These are phyloP conservation scores for Nymphaea thermarum DNA, from an alignment of 164 flowering plant genomes.

Conservation along the genomic window DNA sequence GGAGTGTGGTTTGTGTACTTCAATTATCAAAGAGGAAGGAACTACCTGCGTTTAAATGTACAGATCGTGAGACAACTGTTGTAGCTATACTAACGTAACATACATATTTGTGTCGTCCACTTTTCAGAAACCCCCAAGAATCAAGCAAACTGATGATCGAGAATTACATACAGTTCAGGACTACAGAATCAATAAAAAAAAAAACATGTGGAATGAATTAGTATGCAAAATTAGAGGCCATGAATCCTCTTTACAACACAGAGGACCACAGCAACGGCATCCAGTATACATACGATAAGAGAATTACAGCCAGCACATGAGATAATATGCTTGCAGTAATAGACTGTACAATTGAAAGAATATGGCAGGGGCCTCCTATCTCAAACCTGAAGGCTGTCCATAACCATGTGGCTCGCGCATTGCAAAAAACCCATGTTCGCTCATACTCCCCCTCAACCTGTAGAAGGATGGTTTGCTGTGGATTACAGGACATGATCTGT, in stretches of 20 bases:
- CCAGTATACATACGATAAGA: constrained; percentile 10
- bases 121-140: constrained; percentile 2
- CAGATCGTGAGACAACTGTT: too few relatives aligned
- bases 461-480: constrained; percentile 42
- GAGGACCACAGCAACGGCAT: constrained; percentile 7
- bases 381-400: constrained; percentile 30
- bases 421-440: constrained; percentile 56
- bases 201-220: neutral
- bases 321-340: constrained; percentile 5
- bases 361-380: constrained; percentile 7
- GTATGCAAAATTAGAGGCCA: constrained; percentile 20
- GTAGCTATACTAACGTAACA: too few relatives aligned
- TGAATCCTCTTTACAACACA: constrained; percentile 1
- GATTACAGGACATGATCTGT: constrained; percentile 72
- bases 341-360: constrained; percentile 43
- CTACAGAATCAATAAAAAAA: neutral
- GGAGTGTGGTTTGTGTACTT: too few relatives aligned
- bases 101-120: too few relatives aligned
- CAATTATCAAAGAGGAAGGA: too few relatives aligned
- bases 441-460: constrained; percentile 70
- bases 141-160: constrained; percentile 3
- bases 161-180: constrained; percentile 3
- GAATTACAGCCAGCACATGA: constrained; percentile 12
- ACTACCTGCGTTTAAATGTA: too few relatives aligned
- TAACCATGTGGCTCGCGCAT: constrained; percentile 19